Evolutionary conservation across 495 filamentous ascomycete species (phyloP).

Genomic region (Talaromyces borbonicus): DNA sequence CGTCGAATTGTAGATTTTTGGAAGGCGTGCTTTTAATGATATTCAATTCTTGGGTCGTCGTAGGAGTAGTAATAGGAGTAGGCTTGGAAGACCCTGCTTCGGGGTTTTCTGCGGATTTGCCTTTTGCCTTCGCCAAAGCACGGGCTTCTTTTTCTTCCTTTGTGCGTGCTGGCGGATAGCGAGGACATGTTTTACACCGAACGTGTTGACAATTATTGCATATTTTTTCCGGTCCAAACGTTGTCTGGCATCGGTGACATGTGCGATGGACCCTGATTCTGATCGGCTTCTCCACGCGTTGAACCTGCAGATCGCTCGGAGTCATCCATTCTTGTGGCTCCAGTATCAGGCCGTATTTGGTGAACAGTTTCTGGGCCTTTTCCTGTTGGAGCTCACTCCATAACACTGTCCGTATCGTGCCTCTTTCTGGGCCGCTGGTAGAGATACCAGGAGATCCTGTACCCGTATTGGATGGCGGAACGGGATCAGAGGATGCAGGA

Average conservation of each 20-base stretch:
- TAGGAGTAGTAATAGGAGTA: conserved; percentile 4
- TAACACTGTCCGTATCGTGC: conserved; percentile 19
- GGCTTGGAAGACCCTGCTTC: conserved; percentile 17
- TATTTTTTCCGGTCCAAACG: conserved; percentile 58
- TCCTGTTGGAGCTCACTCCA: conserved; percentile 47
- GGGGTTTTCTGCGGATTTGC: conserved; percentile 14
- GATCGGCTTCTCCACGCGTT: conserved; percentile 78
- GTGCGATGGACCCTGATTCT: conserved; percentile 82
- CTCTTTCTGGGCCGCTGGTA: conserved; percentile 14
- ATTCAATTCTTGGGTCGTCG: conserved; percentile 14
- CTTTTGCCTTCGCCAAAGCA: conserved; percentile 36
- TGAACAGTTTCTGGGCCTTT: conserved; percentile 59
- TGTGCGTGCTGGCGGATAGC: conserved; percentile 47
- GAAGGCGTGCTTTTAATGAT: too few species aligned
- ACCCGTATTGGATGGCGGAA: conserved; percentile 7
- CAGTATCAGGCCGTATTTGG: conserved; percentile 63
- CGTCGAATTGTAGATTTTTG: too few species aligned
- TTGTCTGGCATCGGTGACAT: conserved; percentile 68
- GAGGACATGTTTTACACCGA: conserved; percentile 70
- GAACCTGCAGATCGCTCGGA: conserved; percentile 43
- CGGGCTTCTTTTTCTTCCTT: conserved; percentile 27
- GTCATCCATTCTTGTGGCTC: conserved; percentile 60
- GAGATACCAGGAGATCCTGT: conserved; percentile 1
- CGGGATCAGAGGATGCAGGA: conserved; percentile 4
- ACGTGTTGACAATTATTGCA: conserved; percentile 66